Evolutionary conservation across 2,329 filamentous ascomycete genomes (phyloP), one percentile per base, ranked within the genome.

Genomic region (Laburnicola sp.): DNA sequence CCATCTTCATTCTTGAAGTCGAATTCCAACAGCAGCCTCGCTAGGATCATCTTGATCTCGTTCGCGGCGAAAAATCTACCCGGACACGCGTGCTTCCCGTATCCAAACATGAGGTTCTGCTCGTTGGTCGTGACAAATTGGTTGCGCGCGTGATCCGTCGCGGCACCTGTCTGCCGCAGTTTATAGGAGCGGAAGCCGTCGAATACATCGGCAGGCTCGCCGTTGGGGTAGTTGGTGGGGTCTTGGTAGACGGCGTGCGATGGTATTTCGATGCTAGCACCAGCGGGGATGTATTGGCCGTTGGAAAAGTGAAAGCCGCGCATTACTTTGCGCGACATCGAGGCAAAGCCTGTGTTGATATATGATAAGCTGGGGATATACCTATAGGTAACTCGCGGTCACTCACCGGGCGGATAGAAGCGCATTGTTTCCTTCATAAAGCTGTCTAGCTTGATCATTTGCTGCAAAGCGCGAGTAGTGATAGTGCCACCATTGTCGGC

Each of bases 291-390:
- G 50, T 75, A 73, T 41, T 82, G 78, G 11, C 82, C 82, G 61
- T 81, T 80, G 38, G 80, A 82, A 1, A 83, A 77, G 2, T 75
- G 76, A 58, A 84, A 75, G 3, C 77, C 72, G 57, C 77, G 74
- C 31, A 80, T 67, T 7, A 81, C 79, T 55, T 78, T 80, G 51
- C 81, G 79, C 23, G 66, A 63, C 65, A 83, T 82, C 2, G 79
- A 76, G 1, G 71, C 65, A 31, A 64, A 39, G 21, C 54, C 57
- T 6, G 54, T 44, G 11, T 3, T 9, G 6, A 28, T 3, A 28
- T 10, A 6, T 11, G 9, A 16, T 10, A 21, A 36, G 9, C 4
- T 6, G 2, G 10, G 2, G 23, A 25, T 1, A 3, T 23, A 2
- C 11, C 2, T 2, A 7, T 9, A 10, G 28, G 10, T 30, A 10